Evolutionary conservation across 257 asterid genomes (phyloP).

Genomic region (Henckelia pumila): DNA sequence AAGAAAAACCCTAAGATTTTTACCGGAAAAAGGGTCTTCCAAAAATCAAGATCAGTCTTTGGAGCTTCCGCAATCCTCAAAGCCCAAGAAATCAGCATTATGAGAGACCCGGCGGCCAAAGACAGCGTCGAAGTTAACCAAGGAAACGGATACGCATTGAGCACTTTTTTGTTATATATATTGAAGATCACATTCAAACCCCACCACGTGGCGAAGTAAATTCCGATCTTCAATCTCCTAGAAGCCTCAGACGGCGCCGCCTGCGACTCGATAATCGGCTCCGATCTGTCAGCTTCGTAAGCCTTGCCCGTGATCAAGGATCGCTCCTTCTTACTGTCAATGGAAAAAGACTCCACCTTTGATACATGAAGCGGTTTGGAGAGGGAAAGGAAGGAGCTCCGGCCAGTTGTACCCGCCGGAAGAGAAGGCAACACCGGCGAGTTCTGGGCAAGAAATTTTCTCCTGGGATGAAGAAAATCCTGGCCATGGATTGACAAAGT

Average conservation of each 20-base stretch:
- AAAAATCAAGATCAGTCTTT: conserved; percentile 87
- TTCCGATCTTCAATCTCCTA: conserved; percentile 72
- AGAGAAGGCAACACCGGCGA: conserved; percentile 37
- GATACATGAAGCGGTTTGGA: conserved; percentile 58
- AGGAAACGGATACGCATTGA: conserved; percentile 84
- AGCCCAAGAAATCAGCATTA: conserved; percentile 89
- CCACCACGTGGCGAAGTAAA: conserved; percentile 96
- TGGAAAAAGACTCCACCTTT: conserved; percentile 27
- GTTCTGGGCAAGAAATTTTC: conserved; percentile 16
- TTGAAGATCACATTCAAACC: conserved; percentile 85
- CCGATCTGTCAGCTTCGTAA: conserved; percentile 70
- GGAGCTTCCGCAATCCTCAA: conserved; percentile 80
- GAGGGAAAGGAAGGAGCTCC: conserved; percentile 30
- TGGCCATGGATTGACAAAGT: conserved; percentile 31
- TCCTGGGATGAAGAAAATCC: conserved; percentile 38
- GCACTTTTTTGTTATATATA: conserved; percentile 84
- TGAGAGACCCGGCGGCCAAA: conserved; percentile 83
- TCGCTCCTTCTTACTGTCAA: conserved; percentile 19
- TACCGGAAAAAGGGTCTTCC: conserved; percentile 96
- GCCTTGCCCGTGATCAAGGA: conserved; percentile 56
- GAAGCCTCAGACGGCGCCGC: conserved; percentile 49
- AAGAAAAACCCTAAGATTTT: conserved; percentile 27
- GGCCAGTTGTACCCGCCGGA: conserved; percentile 24
- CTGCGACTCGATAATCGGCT: conserved; percentile 41
- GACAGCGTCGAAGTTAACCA: conserved; percentile 95